Evolutionary conservation across 805 yeast species (phyloP).

Genomic region (Candida tibetensis): DNA sequence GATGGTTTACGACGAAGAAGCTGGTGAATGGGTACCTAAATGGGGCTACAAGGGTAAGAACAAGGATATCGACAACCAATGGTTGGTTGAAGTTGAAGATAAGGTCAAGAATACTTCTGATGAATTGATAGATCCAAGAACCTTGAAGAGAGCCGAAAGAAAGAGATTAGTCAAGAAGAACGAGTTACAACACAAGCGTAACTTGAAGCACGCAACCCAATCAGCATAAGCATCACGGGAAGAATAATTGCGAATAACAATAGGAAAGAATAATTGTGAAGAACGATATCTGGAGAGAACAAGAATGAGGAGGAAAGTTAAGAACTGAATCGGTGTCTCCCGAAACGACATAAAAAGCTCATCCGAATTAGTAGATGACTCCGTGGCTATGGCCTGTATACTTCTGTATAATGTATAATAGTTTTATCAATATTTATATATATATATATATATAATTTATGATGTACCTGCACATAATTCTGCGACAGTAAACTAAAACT

Average conservation of each 20-base stretch:
- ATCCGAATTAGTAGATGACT: too few species aligned
- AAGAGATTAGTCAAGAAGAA: conserved; percentile 83
- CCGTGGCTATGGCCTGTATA: too few species aligned
- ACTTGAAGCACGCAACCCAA: conserved; percentile 44
- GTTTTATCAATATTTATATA: neutral
- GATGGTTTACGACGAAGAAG: conserved; percentile 82
- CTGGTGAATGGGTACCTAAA: conserved; percentile 94
- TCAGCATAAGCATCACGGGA: neutral
- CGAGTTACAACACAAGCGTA: conserved; percentile 78
- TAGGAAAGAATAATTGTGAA: too few species aligned
- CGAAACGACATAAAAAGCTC: too few species aligned
- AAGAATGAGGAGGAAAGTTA: too few species aligned
- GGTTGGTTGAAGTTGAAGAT: conserved; percentile 94
- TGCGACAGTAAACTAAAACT: too few species aligned
- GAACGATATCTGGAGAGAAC: too few species aligned
- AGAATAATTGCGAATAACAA: neutral
- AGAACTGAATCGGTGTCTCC: too few species aligned
- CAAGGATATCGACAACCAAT: conserved; percentile 81
- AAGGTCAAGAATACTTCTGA: conserved; percentile 49
- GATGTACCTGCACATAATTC: too few species aligned
- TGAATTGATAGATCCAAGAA: conserved; percentile 85
- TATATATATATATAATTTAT: too few species aligned
- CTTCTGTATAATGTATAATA: neutral
- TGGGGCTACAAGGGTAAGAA: conserved; percentile 98
- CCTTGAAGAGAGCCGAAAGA: conserved; percentile 76